phyloP scores from a whole-genome alignment of 2,329 filamentous ascomycete genomes.

The Colletotrichum cuscutae region DNA sequence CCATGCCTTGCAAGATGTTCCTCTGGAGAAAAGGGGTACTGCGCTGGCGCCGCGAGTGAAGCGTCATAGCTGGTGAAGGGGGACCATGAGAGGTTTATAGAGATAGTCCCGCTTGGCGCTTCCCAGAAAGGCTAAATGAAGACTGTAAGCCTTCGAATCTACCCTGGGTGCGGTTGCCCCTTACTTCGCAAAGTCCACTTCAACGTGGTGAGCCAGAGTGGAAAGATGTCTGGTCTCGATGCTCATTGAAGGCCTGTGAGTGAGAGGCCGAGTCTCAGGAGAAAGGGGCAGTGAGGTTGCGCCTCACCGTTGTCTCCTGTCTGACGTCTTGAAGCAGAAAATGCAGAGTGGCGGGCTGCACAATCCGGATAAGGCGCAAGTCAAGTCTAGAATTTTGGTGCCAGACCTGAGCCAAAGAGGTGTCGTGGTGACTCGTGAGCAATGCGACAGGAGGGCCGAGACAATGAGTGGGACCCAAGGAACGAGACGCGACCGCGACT shows the following conservation, averaged over 20 bases:
- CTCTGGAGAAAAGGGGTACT: conserved; percentile 65
- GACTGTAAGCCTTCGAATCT: conserved; percentile 8
- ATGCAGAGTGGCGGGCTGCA: not conserved
- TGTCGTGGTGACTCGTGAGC: conserved; percentile 4
- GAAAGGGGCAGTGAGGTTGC: not conserved
- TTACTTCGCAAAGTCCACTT: conserved; percentile 31
- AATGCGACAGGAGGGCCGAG: conserved; percentile 20
- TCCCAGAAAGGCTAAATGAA: conserved; percentile 15
- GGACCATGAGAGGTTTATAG: conserved; percentile 36
- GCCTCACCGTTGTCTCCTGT: not conserved
- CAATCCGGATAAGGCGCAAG: conserved; percentile 5
- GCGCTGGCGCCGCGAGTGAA: conserved; percentile 57
- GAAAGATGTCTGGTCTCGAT: conserved; percentile 1
- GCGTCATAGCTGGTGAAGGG: conserved; percentile 58
- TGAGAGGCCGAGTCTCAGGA: not conserved
- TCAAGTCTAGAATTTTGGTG: not conserved
- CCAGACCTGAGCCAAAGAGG: not conserved
- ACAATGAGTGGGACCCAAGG: conserved; percentile 5
- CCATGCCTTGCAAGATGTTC: conserved; percentile 59
- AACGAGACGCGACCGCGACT: conserved; percentile 31
- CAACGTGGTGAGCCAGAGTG: conserved; percentile 12
- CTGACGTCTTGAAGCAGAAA: not conserved
- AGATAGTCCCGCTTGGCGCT: conserved; percentile 19
- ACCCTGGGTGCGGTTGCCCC: conserved; percentile 4
- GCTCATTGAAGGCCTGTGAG: conserved; percentile 14